Percentiles rank a stretch among this genome's conserved stretches.
Evolutionary conservation across 768 basidiomycete genomes (phyloP).

Genomic region (Cantharellus cinnabarinus): DNA sequence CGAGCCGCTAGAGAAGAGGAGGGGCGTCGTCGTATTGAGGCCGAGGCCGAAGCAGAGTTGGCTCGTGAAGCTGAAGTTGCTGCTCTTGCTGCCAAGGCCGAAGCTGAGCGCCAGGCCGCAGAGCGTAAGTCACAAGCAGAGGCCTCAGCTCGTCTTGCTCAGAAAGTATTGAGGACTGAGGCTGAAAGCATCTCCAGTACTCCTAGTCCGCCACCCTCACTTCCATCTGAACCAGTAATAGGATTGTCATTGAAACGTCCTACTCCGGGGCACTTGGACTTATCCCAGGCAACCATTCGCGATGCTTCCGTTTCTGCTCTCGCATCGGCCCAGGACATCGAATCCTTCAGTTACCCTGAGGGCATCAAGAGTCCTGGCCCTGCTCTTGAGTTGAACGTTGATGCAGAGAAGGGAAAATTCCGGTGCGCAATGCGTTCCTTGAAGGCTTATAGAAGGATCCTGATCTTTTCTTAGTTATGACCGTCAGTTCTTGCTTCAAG

Average conservation of each 20-base stretch:
- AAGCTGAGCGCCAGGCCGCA: conserved; percentile 13
- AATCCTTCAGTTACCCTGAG: conserved; percentile 27
- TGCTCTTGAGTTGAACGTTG: conserved; percentile 54
- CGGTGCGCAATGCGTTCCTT: conserved; percentile 25
- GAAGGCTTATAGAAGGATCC: too few relatives aligned
- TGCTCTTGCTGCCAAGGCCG: conserved; percentile 9
- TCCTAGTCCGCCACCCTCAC: too few relatives aligned
- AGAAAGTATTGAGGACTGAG: too few relatives aligned
- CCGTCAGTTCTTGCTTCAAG: conserved; percentile 91
- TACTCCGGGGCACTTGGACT: conserved; percentile 56
- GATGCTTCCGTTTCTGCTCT: conserved; percentile 31
- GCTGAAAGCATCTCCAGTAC: too few relatives aligned
- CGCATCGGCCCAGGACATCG: conserved; percentile 66
- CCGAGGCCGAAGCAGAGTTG: conserved; percentile 16
- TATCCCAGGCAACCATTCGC: conserved; percentile 30
- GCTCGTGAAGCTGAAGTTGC: conserved; percentile 11
- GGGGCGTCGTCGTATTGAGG: not conserved
- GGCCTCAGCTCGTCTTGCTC: not conserved
- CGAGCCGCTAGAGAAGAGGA: too few relatives aligned
- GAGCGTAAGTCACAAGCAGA: conserved; percentile 6
- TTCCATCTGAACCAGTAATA: not conserved
- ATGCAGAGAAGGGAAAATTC: conserved; percentile 75
- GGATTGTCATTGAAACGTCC: conserved; percentile 19
- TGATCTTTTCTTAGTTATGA: conserved; percentile 45
- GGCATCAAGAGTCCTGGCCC: conserved; percentile 63